phyloP scores from a whole-genome alignment of 371 early-diverging fungal genomes.

The Apophysomyces elegans region DNA sequence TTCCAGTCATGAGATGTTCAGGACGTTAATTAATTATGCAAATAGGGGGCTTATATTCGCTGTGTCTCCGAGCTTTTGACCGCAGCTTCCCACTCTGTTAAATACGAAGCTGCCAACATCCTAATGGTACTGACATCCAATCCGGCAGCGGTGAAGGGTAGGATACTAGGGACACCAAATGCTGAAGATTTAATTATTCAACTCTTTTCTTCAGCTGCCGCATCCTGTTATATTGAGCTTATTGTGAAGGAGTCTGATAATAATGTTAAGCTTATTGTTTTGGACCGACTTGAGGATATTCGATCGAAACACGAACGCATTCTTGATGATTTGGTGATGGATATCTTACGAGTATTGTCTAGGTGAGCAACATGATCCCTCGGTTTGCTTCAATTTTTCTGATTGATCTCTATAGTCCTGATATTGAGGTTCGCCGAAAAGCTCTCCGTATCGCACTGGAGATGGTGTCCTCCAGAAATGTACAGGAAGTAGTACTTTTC shows the following conservation, averaged over 20 bases:
- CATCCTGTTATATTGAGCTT: slow-evolving; percentile 87
- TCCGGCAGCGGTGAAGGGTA: slow-evolving; percentile 89
- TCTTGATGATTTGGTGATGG: slow-evolving; percentile 92
- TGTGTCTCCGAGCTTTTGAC: slow-evolving; percentile 86
- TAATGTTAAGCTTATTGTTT: slow-evolving; percentile 95
- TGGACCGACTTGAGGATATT: slow-evolving; percentile 89
- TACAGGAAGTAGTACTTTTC: slow-evolving; percentile 90
- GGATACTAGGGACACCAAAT: neutral
- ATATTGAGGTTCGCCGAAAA: slow-evolving; percentile 94
- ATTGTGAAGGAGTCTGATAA: slow-evolving; percentile 94
- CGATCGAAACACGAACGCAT: slow-evolving; percentile 84
- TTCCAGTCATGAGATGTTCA: neutral
- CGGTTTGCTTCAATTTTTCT: neutral
- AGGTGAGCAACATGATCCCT: slow-evolving; percentile 40
- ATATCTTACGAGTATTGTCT: slow-evolving; percentile 86
- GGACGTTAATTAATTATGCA: neutral
- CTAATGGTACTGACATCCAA: slow-evolving; percentile 86
- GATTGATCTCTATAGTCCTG: slow-evolving; percentile 68
- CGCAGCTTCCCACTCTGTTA: slow-evolving; percentile 85
- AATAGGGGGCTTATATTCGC: slow-evolving; percentile 84
- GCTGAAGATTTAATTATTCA: neutral
- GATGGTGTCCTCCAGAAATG: slow-evolving; percentile 89
- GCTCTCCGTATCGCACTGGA: slow-evolving; percentile 87
- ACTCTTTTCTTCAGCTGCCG: slow-evolving; percentile 67
- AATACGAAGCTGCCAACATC: slow-evolving; percentile 96